Evolutionary conservation across 306 rosid genomes (phyloP).

Genomic region (Prosopis cineraria): DNA sequence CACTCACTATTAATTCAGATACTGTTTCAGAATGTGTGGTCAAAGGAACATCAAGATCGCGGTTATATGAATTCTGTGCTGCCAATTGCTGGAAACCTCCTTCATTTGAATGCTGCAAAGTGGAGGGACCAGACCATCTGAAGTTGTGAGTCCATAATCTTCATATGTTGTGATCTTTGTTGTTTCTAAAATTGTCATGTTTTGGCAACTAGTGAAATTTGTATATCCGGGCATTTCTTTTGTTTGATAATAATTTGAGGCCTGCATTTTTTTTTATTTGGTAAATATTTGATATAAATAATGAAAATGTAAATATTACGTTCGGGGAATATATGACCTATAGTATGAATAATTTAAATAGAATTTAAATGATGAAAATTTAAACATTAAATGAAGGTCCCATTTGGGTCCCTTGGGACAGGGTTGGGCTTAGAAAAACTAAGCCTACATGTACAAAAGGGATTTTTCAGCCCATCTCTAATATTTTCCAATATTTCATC

Average conservation of each 20-base stretch:
- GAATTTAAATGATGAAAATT: background rate
- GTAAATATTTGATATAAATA: no score
- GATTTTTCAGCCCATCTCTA: no score
- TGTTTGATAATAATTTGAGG: background rate
- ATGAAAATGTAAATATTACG: no score
- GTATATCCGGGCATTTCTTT: background rate
- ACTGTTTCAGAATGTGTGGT: constrained; percentile 39
- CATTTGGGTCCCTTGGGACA: no score
- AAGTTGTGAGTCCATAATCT: constrained; percentile 47
- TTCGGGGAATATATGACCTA: no score
- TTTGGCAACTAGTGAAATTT: background rate
- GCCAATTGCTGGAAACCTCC: constrained; percentile 72
- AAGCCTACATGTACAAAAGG: no score
- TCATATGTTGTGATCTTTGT: constrained; percentile 1
- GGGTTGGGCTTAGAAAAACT: no score
- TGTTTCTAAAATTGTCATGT: background rate
- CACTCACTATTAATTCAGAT: constrained; percentile 16
- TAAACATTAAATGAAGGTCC: no score
- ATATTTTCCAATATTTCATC: no score
- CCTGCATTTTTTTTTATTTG: background rate
- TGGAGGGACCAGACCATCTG: constrained; percentile 81
- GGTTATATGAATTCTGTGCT: constrained; percentile 68
- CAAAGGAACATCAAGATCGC: constrained; percentile 61
- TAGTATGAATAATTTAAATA: background rate
- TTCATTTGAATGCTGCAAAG: constrained; percentile 67